Evolutionary conservation across 2,329 filamentous ascomycete genomes (phyloP), one percentile per base, ranked within the genome.

Genomic region (Diaporthe velutina): DNA sequence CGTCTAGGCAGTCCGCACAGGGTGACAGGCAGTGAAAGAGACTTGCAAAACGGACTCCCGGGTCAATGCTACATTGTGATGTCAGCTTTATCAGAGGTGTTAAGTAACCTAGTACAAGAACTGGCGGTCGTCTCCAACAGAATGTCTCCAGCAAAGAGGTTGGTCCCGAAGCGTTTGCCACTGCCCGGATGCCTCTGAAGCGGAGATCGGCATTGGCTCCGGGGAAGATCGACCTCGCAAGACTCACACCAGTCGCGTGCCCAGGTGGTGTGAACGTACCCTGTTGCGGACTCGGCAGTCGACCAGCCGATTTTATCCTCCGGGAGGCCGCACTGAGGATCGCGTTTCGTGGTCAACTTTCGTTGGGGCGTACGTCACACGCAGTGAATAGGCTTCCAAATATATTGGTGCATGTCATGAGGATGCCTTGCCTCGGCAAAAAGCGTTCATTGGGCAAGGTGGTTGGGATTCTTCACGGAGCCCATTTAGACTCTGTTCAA

Each of bases 171-270:
- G 8, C 13, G 45, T 54, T 72, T 64, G 70, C 70, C 70, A 72
- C 70, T 64, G 22, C 70, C 57, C 70, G 70, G 57, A 55, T 72
- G 70, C 70, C 70, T 71, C 40, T 28, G 19, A 8, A 28, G 42
- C 64, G 33, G 64, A 54, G 57, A 64, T 72, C 70, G 38, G 57
- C 70, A 72, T 61, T 38, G 70, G 55, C 25, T 50, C 70, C 70
- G 48, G 33, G 48, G 15, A 15, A 28, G 70, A 64, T 61, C 38
- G 70, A 52, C 70, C 45, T 17, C 58, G 19, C 35, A 28, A 58
- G 38, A 30, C 30, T 58, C 50, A 25, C 38, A n/a, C 48, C 25
- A 33, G 17, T 42, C 48, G n/a, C 28, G 15, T n/a, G 45, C 12
- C 42, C 45, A n/a, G 30, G 28, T 52, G n/a, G 61, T 67, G 61